Conservation (phyloP, 2,329 filamentous ascomycete species). For the Sporothrix sp. region DNA sequence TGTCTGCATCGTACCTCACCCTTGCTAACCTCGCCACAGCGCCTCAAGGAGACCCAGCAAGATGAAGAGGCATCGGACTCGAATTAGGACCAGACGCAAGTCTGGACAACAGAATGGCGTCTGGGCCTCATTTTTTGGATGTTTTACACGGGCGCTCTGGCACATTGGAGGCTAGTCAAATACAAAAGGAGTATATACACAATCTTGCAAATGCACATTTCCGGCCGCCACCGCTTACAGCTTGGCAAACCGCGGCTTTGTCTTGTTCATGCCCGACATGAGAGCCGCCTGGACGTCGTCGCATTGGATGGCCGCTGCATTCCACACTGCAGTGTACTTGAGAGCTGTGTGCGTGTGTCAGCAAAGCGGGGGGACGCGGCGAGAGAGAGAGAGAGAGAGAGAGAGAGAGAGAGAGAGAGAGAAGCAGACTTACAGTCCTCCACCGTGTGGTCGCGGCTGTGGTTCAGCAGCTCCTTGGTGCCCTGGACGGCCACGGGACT, state of each 20-base stretch:
- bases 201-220: neutral
- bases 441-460: conserved; percentile 66
- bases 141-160: no score
- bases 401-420: conserved; percentile 1
- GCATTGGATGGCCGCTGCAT: conserved; percentile 72
- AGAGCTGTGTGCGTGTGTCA: conserved; percentile 39
- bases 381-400: neutral
- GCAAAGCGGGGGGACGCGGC: neutral
- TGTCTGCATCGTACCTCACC: neutral
- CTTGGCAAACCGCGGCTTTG: conserved; percentile 75
- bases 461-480: conserved; percentile 80
- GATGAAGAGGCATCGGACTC: conserved; percentile 23
- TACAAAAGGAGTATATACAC: neutral
- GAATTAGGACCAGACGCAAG: conserved; percentile 8
- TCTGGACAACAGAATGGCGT: neutral
- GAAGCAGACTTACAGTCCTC: conserved; percentile 53
- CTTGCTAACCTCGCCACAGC: conserved; percentile 11
- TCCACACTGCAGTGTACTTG: conserved; percentile 81
- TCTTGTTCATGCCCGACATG: conserved; percentile 66
- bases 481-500: conserved; percentile 80
- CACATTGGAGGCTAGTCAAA: no score
- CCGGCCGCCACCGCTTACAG: no score
- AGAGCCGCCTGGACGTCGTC: conserved; percentile 66
- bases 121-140: neutral
- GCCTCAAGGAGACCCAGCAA: conserved; percentile 26